A percentile compares a stretch with the other conserved stretches of the same genome.
phyloP scores from a whole-genome alignment of 345 rosid species.

The Raphanus sativus region DNA sequence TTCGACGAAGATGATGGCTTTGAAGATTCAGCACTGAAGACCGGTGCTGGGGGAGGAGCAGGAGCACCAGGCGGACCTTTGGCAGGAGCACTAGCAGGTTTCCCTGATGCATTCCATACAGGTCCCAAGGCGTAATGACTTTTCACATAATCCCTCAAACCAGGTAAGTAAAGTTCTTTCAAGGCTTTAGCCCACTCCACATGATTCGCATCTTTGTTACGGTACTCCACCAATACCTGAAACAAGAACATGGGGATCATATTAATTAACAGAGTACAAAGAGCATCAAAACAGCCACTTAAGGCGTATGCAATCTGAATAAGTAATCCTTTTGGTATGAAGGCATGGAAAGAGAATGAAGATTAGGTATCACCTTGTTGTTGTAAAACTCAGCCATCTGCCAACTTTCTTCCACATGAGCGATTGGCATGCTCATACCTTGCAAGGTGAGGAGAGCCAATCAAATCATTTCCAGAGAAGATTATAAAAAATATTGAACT shows the following conservation, averaged over 20 bases:
- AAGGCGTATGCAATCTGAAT: slow-evolving; percentile 9
- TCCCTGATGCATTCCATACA: slow-evolving; percentile 75
- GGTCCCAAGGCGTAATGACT: slow-evolving; percentile 86
- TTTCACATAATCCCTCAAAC: slow-evolving; percentile 89
- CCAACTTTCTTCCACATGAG: slow-evolving; percentile 99
- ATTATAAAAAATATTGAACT: not conserved
- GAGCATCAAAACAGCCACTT: not conserved
- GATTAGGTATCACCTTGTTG: slow-evolving; percentile 63
- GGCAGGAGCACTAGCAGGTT: slow-evolving; percentile 42
- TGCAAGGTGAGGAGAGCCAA: not conserved
- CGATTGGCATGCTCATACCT: slow-evolving; percentile 99
- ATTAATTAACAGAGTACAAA: not conserved
- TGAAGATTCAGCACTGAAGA: not conserved
- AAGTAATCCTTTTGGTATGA: not conserved
- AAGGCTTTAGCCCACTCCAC: slow-evolving; percentile 95
- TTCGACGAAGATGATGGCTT: not conserved
- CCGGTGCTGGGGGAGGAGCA: not conserved
- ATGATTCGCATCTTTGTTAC: slow-evolving; percentile 79
- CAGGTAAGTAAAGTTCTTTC: slow-evolving; percentile 88
- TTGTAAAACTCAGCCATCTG: slow-evolving; percentile 96
- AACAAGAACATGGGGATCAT: slow-evolving; percentile 10
- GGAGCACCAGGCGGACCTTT: not conserved
- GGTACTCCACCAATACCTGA: slow-evolving; percentile 86
- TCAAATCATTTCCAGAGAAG: not conserved
- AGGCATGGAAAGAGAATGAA: not conserved